Evolutionary conservation across 2,329 filamentous ascomycete species (phyloP).

Genomic region (Fusarium mundagurra): DNA sequence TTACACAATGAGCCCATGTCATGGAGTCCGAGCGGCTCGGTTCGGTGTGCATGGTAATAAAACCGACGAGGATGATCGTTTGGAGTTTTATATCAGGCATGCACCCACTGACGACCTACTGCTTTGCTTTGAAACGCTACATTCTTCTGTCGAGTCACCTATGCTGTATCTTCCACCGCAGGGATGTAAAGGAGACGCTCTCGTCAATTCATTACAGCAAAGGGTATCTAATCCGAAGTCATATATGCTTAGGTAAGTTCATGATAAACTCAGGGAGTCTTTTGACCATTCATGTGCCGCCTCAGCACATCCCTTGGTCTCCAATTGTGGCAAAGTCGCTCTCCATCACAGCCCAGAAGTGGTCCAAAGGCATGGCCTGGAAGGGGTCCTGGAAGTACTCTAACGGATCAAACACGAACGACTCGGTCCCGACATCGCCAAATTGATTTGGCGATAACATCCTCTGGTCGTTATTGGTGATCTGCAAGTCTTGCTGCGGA

Average conservation of each 20-base stretch:
- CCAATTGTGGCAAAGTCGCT: constrained; percentile 27
- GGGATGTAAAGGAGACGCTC: background rate
- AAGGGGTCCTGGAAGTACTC: constrained; percentile 37
- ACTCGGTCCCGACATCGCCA: background rate
- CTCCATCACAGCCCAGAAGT: constrained; percentile 41
- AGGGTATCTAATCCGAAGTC: background rate
- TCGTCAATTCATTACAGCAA: background rate
- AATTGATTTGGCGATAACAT: constrained; percentile 13
- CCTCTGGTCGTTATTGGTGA: background rate
- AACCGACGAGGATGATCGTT: background rate
- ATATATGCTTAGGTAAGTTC: background rate
- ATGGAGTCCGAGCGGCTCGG: constrained; percentile 5
- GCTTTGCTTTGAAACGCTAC: accelerated
- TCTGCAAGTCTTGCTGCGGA: background rate
- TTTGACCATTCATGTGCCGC: background rate
- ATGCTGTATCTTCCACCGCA: background rate
- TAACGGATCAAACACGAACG: constrained; percentile 20
- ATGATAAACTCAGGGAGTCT: background rate
- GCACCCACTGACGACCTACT: background rate
- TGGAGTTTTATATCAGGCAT: background rate
- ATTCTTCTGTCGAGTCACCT: too few species aligned
- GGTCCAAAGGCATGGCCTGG: constrained; percentile 38
- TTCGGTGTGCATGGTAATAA: background rate
- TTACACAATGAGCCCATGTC: background rate
- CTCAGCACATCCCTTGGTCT: constrained; percentile 9